These are phyloP conservation scores for Microthyrium microscopicum DNA, from an alignment of 2,329 filamentous ascomycete species.

Conservation along the genomic window DNA sequence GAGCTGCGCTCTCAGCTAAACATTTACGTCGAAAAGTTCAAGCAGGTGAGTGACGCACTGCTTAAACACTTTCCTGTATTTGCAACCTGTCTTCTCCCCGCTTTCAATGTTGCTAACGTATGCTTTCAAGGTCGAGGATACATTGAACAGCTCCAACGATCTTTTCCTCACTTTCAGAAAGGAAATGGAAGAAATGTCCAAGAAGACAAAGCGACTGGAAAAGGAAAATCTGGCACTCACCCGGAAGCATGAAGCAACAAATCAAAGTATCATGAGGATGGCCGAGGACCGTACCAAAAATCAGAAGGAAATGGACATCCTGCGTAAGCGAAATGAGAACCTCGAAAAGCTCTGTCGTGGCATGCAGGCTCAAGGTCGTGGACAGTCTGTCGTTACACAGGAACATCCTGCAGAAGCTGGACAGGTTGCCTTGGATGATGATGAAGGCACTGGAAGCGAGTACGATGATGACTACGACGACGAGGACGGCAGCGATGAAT, in stretches of 20 bases:
- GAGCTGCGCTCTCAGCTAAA: conserved; percentile 90
- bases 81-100: conserved; percentile 10
- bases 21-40: conserved; percentile 98
- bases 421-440: too few species aligned
- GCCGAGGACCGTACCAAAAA: conserved; percentile 74
- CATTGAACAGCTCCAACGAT: conserved; percentile 95
- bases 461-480: conserved; percentile 58
- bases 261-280: conserved; percentile 92
- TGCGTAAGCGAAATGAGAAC: conserved; percentile 74
- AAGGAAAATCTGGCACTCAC: conserved; percentile 89
- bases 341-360: conserved; percentile 87
- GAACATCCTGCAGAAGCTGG: too few species aligned
- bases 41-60: conserved; percentile 55
- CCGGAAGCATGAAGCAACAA: conserved; percentile 83
- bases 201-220: conserved; percentile 92
- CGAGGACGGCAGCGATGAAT: conserved; percentile 57
- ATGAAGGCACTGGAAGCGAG: too few species aligned
- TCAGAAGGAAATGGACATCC: conserved; percentile 59
- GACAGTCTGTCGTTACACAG: too few species aligned
- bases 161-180: conserved; percentile 92
- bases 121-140: conserved; percentile 72
- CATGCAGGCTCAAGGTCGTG: conserved; percentile 88
- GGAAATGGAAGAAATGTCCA: conserved; percentile 99
- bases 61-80: not conserved
- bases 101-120: not conserved